Base-by-base conservation (phyloP, 805 yeast species). In the Saccharomycopsis selenospora region DNA sequence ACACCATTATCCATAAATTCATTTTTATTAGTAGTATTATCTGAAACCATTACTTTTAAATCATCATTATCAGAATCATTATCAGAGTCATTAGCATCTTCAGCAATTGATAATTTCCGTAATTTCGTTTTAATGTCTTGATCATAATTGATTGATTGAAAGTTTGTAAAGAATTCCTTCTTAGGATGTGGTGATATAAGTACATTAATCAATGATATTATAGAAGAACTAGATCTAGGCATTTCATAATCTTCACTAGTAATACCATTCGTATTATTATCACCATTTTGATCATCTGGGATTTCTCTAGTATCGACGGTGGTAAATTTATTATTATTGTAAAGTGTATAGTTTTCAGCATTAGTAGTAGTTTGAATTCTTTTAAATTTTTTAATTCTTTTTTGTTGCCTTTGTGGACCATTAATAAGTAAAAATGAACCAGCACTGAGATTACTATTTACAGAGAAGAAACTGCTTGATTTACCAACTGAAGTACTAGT, bases 111-210 rank as follows among this genome's bases (percentile, higher is more conserved):
- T 49, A 17, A 4, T 33, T 33, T 33, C 38, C 17, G 38, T 17
- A 33, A 33, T 20, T 33, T 17, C n/a, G n/a, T 33, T 7, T 10
- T 7, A 14, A 33, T 17, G 5, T 6, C 10, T 4, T 50, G 50
- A 8, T 40, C 25, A 6, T 36, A 36, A 17, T 24, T 22, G 5
- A 48, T 24, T 6, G 47, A 47, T 20, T 43, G 22, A 24, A 29
- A 53, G 11, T 42, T 50, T 24, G 41, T 69, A 20, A 79, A 67
- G 56, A 64, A 79, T 50, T 70, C 71, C 48, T 65, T 48, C 0
- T 80, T 63, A 0, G 84, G 84, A 8, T 72, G 59, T 2, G 83
- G 82, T 1, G 82, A 81, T 20, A 76, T 56, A 2, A 79, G 59
- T 8, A 77, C 69, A 8, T 72, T 69, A 2, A 74, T 66, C 1